A percentile compares a stretch with the other conserved stretches of the same genome.
Conservation (phyloP, 2,329 filamentous ascomycete genomes). For the Colletotrichum magnum region DNA sequence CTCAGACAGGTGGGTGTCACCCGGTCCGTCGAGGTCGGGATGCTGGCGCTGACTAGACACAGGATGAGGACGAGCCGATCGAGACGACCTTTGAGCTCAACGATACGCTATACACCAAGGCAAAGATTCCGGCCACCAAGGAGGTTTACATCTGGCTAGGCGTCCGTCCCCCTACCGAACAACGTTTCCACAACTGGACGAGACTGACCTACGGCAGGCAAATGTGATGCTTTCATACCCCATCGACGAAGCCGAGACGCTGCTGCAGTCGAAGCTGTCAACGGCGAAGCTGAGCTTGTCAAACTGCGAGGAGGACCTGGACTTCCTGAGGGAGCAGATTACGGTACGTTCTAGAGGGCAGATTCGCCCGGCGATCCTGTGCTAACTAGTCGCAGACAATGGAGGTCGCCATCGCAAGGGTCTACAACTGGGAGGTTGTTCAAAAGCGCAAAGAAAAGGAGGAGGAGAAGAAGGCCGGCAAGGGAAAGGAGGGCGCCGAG, state of each 20-base stretch:
- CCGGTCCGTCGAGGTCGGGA: conserved; percentile 13
- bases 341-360: conserved; percentile 72
- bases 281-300: conserved; percentile 83
- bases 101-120: conserved; percentile 94
- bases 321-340: conserved; percentile 96
- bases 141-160: conserved; percentile 99
- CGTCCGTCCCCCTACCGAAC: conserved; percentile 66
- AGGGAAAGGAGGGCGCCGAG: conserved; percentile 56
- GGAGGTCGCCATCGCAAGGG: conserved; percentile 94
- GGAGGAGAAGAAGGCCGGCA: conserved; percentile 63
- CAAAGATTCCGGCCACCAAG: conserved; percentile 83
- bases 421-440: conserved; percentile 99
- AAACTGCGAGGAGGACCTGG: conserved; percentile 97
- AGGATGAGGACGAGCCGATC: conserved; percentile 76
- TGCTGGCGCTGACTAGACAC: conserved; percentile 15
- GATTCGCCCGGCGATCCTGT: background rate
- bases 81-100: conserved; percentile 97
- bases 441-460: conserved; percentile 94
- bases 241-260: conserved; percentile 84
- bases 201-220: conserved; percentile 67
- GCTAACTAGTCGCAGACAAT: conserved; percentile 76
- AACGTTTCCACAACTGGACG: too few species aligned
- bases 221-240: conserved; percentile 99
- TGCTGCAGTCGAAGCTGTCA: conserved; percentile 82
- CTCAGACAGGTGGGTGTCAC: conserved; percentile 72